Evolutionary conservation across 2,329 filamentous ascomycete species (phyloP), one percentile per base, ranked within the genome.

Genomic region (Dothidotthia symphoricarpi): DNA sequence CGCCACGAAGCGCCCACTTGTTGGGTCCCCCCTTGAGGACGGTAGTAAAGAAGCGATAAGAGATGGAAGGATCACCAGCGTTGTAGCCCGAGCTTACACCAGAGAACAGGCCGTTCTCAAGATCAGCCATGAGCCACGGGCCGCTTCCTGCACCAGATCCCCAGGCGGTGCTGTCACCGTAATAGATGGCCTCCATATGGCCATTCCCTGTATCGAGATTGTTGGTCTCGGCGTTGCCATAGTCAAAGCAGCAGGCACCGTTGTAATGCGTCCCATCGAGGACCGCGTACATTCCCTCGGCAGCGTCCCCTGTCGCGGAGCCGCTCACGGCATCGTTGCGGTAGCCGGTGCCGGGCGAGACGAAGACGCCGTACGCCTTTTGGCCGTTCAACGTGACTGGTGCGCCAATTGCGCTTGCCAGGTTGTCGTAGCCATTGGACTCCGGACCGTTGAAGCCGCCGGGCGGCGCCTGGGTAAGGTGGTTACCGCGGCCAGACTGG

Each of bases 111-210:
- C 78, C 78, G 45, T 85, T 83, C 57, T 85, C 82, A 0, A 85
- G 72, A 61, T 85, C 82, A 0, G 80, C 81, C 80, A 85, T 83
- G 49, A 85, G 58, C 82, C 81, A 85, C 0, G 82, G 82, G 0
- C 82, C 81, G 28, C 50, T 72, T 29, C 80, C 81, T 3, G 75
- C 39, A 7, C 82, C 81, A 6, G 60, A 63, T 13, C 81, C 81
- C 76, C 78, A 82, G 47, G 42, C 41, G 0, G 69, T 78, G 58
- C 55, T 74, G 57, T 69, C 66, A 1, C 82, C 81, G 51, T 73
- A 84, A 71, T 84, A 85, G 41, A 85, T 78, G 37, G 81, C 78
- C 56, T 85, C 82, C 81, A 85, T 85, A 53, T 83, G 80, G 12
- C 78, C 81, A 36, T 76, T 74, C 3, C 81, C 82, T 0, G 78